Evolutionary conservation across 2,329 filamentous ascomycete species (phyloP).

Genomic region (Aspergillus sp.): DNA sequence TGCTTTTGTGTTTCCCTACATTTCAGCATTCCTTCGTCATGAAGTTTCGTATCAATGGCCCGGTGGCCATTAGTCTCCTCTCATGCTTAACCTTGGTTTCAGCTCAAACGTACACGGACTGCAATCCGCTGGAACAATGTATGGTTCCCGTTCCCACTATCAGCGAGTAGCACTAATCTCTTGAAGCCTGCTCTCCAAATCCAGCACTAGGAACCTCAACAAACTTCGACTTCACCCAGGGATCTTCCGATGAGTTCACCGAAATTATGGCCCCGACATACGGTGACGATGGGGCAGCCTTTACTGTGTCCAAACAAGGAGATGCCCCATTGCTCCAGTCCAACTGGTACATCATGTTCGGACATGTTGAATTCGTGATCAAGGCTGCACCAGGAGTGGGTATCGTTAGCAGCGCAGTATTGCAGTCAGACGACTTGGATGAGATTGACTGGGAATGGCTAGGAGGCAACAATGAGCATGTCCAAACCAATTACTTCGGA

Average conservation of each 20-base stretch:
- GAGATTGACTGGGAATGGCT: slow-evolving; percentile 99
- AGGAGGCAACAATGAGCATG: slow-evolving; percentile 70
- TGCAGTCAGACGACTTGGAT: slow-evolving; percentile 88
- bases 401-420: slow-evolving; percentile 88
- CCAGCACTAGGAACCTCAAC: slow-evolving; percentile 81
- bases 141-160: slow-evolving; percentile 11
- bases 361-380: slow-evolving; percentile 79
- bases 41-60: slow-evolving; percentile 28
- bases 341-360: slow-evolving; percentile 99
- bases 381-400: slow-evolving; percentile 84
- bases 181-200: slow-evolving; percentile 66
- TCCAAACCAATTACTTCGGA: slow-evolving; percentile 98
- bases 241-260: slow-evolving; percentile 75
- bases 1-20: slow-evolving; percentile 3
- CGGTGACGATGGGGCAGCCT: slow-evolving; percentile 71
- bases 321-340: slow-evolving; percentile 84
- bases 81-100: slow-evolving; percentile 27
- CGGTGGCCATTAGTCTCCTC: slow-evolving; percentile 30
- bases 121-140: slow-evolving; percentile 44
- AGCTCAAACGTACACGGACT: slow-evolving; percentile 47
- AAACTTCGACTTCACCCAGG: slow-evolving; percentile 78
- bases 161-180: slow-evolving; percentile 9
- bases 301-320: slow-evolving; percentile 74
- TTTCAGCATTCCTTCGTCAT: slow-evolving; percentile 26
- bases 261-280: slow-evolving; percentile 70